Evolutionary conservation across 306 rosid genomes (phyloP).

Genomic region (Vicia faba): DNA sequence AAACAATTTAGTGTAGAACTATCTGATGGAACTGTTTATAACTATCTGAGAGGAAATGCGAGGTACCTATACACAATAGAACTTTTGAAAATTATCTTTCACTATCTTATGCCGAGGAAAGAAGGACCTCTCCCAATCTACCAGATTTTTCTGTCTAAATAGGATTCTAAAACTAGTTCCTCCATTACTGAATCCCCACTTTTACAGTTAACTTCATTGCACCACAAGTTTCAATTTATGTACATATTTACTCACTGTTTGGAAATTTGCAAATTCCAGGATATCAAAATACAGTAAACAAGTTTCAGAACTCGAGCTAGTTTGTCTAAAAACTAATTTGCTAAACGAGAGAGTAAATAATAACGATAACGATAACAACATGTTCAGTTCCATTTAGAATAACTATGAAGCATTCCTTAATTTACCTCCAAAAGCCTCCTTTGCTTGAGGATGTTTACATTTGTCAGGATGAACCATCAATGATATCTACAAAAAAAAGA

Average conservation of each 20-base stretch:
- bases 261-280: slow-evolving; percentile 2
- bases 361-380: slow-evolving; percentile 8
- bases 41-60: too few relatives aligned
- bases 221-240: background rate
- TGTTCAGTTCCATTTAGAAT: slow-evolving; percentile 8
- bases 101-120: slow-evolving; percentile 16
- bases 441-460: slow-evolving; percentile 97
- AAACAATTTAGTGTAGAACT: slow-evolving; percentile 6
- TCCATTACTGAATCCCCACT: background rate
- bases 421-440: slow-evolving; percentile 97
- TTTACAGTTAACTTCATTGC: background rate
- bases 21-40: background rate
- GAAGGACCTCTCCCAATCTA: slow-evolving; percentile 6
- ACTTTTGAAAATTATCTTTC: slow-evolving; percentile 24
- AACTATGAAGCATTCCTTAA: slow-evolving; percentile 31
- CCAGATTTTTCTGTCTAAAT: slow-evolving; percentile 7
- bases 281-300: background rate
- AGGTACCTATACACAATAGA: slow-evolving; percentile 19
- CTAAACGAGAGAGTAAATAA: background rate
- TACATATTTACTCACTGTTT: background rate
- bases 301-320: slow-evolving; percentile 2
- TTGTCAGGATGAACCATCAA: slow-evolving; percentile 98
- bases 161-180: slow-evolving; percentile 30
- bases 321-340: slow-evolving; percentile 1
- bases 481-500: slow-evolving; percentile 65